Conservation (phyloP, 2,329 filamentous ascomycete genomes). For the Aureobasidium sp. region DNA sequence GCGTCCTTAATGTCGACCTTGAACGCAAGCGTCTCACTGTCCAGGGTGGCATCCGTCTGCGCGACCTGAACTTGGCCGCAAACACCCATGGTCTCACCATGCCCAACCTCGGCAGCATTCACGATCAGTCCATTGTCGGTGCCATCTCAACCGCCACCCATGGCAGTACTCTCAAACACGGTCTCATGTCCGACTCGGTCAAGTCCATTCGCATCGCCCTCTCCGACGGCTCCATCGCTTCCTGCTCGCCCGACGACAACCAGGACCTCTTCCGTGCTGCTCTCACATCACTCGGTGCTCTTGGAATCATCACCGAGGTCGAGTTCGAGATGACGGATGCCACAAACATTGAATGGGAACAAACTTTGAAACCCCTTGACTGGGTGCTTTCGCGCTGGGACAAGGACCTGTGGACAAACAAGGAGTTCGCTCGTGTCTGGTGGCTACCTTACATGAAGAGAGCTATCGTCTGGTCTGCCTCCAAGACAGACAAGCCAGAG, state of each 20-base stretch:
- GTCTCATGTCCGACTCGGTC: constrained; percentile 84
- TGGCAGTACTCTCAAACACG: constrained; percentile 86
- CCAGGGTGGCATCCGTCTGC: constrained; percentile 89
- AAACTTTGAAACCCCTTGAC: constrained; percentile 77
- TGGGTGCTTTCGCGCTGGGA: constrained; percentile 78
- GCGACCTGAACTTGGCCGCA: constrained; percentile 76
- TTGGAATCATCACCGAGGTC: constrained; percentile 92
- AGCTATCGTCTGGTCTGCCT: constrained; percentile 91
- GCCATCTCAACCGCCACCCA: constrained; percentile 96
- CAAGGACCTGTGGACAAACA: constrained; percentile 78
- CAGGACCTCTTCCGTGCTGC: constrained; percentile 88
- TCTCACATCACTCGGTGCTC: constrained; percentile 85
- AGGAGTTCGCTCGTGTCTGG: constrained; percentile 95
- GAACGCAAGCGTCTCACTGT: constrained; percentile 75
- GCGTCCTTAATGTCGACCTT: constrained; percentile 74
- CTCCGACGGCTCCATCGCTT: constrained; percentile 77
- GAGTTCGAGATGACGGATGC: constrained; percentile 83
- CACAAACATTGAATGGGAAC: constrained; percentile 89
- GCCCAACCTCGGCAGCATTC: constrained; percentile 94
- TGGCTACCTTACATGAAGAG: constrained; percentile 96
- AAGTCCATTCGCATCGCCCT: constrained; percentile 81
- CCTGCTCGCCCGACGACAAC: constrained; percentile 74
- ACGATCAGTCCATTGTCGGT: constrained; percentile 92
- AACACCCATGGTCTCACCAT: constrained; percentile 83
- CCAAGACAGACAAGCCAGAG: constrained; percentile 73